Base-by-base conservation (phyloP, 2,329 filamentous ascomycete species). In the Coniella lustricola region DNA sequence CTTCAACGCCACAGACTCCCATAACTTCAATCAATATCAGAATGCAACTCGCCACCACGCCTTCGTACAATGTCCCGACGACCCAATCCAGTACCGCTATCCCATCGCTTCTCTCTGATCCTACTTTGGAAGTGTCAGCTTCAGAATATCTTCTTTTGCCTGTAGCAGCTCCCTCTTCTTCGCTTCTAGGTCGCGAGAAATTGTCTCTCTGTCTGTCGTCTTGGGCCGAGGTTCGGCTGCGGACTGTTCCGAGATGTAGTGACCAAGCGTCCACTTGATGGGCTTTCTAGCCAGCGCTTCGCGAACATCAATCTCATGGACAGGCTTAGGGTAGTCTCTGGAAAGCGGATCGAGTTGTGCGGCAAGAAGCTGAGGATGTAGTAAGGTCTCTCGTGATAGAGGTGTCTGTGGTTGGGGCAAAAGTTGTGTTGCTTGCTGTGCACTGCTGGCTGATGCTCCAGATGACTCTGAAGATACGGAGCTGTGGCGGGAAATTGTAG, bases 101-200 rank as follows among this genome's bases (percentile, higher is more conserved):
- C 10, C 3, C 35, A 18, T 16, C 9, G 10, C 20, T 7, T 12
- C 17, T 7, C 13, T 14, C 13, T 22, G n/a, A 12, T 7, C 22
- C 14, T 38, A 50, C 13, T 36, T 44, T 10, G 44, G 22, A 7
- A 31, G 44, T 12, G 38, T 38, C 33, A 47, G 47, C n/a, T 32
- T 36, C 3, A 43, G 39, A 21, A 60, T 50, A 35, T 59, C 52
- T 21, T 57, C 59, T 46, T 66, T 64, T 29, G 64, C 64, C 40
- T 65, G 64, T 14, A 73, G 65, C 14, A 79, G 62, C 31, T 74
- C 66, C 51, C 59, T 63, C 67, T 79, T 79, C 22, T 66, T 67
- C 32, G 67, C 65, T 45, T 73, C 72, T 34, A 77, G 65, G 39
- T 70, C 67, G 50, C 60, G 61, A 14, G 62, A 61, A 34, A 66